Evolutionary conservation across 2,329 filamentous ascomycete genomes (phyloP), one percentile per base, ranked within the genome.

Genomic region (Pseudocercospora macadamiae): DNA sequence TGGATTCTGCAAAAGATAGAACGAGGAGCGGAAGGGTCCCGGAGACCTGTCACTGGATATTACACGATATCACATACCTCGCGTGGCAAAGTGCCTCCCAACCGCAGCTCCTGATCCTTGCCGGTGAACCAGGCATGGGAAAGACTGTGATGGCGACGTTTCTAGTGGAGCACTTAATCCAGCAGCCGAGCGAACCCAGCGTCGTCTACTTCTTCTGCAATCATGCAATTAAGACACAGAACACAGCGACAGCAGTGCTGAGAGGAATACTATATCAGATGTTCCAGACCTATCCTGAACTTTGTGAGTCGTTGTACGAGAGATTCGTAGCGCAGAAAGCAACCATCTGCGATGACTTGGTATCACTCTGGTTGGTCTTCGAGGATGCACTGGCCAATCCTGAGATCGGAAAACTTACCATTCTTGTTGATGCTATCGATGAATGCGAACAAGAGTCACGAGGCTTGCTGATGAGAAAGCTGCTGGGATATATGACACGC

Each of bases 401-500:
- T 23, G 5, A 23, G 7, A 26, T 30, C n/a, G n/a, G n/a, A n/a
- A n/a, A n/a, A n/a, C n/a, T n/a, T n/a, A 28, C 16, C 5, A 34
- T 36, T 14, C 25, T 55, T 2, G 25, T 55, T 16, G 52, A 55
- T 18, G 52, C 36, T 16, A 10, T 55, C 10, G 52, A 55, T 25
- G 52, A 55, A n/a, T 44, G 18, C 21, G 26, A 34, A 18, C 16
- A 4, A 3, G 39, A 55, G 3, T 30, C 52, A 7, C 5, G 18
- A 4, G 3, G 7, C 25, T 47, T 25, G 3, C 19, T 55, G 26
- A 28, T 51, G 6, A 12, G 12, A 12, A 6, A 12, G 28, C 28
- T 32, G 6, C 6, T 12, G 6, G 28, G 12, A 6, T 12, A 7
- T 32, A 12, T 32, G 6, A 32, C 6, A 32, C 6, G 28, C 6